phyloP scores from a whole-genome alignment of 805 yeast genomes.

The Saccharomycopsis fermentans region DNA sequence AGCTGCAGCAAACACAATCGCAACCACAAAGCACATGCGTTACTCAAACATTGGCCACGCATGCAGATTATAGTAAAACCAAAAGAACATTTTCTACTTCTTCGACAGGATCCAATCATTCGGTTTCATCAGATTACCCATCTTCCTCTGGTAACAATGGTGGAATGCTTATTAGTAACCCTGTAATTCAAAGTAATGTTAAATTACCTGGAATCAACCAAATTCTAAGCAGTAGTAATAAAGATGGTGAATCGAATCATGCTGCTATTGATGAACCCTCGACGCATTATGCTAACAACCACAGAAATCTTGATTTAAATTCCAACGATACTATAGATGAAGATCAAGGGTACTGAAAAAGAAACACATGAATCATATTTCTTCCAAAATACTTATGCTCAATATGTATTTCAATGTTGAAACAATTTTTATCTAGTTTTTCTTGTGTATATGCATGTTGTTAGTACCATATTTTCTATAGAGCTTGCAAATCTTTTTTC shows the following conservation, averaged over 20 bases:
- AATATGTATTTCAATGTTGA: background rate
- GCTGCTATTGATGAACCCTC: background rate
- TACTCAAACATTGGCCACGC: background rate
- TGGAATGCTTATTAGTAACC: conserved; percentile 4
- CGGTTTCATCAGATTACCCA: background rate
- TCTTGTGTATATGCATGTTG: no score
- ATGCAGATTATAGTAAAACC: background rate
- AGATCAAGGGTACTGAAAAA: conserved; percentile 9
- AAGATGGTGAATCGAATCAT: background rate
- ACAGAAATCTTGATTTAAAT: conserved; percentile 3
- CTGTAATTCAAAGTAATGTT: conserved; percentile 4
- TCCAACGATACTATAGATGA: conserved; percentile 17
- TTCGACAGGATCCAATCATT: background rate
- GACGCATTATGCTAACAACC: background rate
- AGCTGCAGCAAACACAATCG: no score
- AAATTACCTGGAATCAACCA: background rate
- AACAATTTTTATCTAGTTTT: background rate
- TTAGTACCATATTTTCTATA: no score
- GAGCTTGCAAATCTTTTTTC: background rate
- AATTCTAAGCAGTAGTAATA: background rate
- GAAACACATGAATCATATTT: no score
- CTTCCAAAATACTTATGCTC: background rate
- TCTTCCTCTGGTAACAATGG: background rate
- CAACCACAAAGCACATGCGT: background rate
- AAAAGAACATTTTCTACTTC: background rate